phyloP scores from a whole-genome alignment of 2,329 filamentous ascomycete genomes.

The Sarocladium oryzae region DNA sequence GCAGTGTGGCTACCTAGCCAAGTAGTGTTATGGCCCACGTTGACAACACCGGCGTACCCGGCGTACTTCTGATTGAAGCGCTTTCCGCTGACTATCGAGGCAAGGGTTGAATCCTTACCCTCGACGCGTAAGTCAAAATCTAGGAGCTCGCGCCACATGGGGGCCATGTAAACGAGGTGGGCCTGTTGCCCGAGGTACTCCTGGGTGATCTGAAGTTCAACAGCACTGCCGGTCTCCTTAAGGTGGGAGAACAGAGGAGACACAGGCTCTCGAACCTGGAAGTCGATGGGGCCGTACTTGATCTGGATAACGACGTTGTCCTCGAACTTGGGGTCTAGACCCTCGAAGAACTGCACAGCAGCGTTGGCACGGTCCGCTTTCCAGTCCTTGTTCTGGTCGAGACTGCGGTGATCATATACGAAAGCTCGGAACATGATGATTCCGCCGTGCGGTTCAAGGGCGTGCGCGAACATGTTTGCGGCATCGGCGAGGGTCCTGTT shows the following conservation, averaged over 20 bases:
- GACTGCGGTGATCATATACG: conserved; percentile 50
- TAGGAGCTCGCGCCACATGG: conserved; percentile 61
- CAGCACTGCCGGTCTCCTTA: conserved; percentile 38
- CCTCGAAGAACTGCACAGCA: conserved; percentile 59
- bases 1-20: conserved; percentile 65
- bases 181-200: conserved; percentile 67
- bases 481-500: conserved; percentile 63
- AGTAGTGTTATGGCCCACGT: conserved; percentile 58
- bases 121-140: conserved; percentile 62
- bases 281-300: conserved; percentile 68
- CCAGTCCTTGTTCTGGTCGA: conserved; percentile 52
- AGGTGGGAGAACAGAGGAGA: conserved; percentile 57
- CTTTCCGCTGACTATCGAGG: conserved; percentile 54
- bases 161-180: conserved; percentile 61
- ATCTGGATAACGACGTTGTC: conserved; percentile 68
- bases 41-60: conserved; percentile 61
- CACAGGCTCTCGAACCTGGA: conserved; percentile 48
- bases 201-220: conserved; percentile 62
- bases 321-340: conserved; percentile 58
- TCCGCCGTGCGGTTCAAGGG: conserved; percentile 51
- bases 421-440: conserved; percentile 67
- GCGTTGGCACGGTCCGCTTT: conserved; percentile 63
- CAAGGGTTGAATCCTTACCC: conserved; percentile 45
- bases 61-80: conserved; percentile 50
- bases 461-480: conserved; percentile 60